A percentile compares a stretch with the other conserved stretches of the same genome.
Conservation (phyloP, 2,329 filamentous ascomycete species). For the Alternaria angustiovoidea region DNA sequence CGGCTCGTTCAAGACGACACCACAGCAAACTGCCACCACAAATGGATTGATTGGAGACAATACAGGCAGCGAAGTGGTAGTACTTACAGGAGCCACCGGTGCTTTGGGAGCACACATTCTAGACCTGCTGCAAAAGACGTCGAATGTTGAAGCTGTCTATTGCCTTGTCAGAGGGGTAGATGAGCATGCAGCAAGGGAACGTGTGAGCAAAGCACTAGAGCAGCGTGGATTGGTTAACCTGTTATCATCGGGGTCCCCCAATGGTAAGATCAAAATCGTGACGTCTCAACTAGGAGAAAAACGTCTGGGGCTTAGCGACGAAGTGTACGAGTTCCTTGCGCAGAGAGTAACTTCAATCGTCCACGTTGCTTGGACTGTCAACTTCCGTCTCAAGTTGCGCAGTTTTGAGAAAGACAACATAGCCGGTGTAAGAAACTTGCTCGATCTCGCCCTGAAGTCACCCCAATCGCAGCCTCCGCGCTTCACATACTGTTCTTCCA, state of each 20-base stretch:
- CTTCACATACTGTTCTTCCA: constrained; percentile 63
- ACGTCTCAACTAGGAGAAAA: constrained; percentile 58
- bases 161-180: constrained; percentile 63
- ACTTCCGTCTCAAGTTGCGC: constrained; percentile 65
- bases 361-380: constrained; percentile 71
- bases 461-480: constrained; percentile 40
- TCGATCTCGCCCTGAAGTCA: constrained; percentile 55
- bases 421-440: constrained; percentile 58
- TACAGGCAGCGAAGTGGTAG: constrained; percentile 23
- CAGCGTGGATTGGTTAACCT: constrained; percentile 42
- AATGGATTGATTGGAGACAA: constrained; percentile 7
- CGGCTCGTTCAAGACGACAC: constrained; percentile 50
- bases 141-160: constrained; percentile 58
- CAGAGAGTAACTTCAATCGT: constrained; percentile 62
- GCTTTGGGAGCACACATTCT: constrained; percentile 62
- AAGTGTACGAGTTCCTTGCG: constrained; percentile 54
- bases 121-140: constrained; percentile 52
- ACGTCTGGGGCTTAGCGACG: constrained; percentile 58
- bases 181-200: constrained; percentile 39
- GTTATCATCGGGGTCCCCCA: constrained; percentile 12
- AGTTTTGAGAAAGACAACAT: constrained; percentile 66
- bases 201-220: constrained; percentile 46
- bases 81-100: constrained; percentile 62
- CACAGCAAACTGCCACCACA: neutral
- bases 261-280: constrained; percentile 57